Evolutionary conservation across 257 asterid genomes (phyloP), one percentile per base, ranked within the genome.

Genomic region (Solanum rostratum): DNA sequence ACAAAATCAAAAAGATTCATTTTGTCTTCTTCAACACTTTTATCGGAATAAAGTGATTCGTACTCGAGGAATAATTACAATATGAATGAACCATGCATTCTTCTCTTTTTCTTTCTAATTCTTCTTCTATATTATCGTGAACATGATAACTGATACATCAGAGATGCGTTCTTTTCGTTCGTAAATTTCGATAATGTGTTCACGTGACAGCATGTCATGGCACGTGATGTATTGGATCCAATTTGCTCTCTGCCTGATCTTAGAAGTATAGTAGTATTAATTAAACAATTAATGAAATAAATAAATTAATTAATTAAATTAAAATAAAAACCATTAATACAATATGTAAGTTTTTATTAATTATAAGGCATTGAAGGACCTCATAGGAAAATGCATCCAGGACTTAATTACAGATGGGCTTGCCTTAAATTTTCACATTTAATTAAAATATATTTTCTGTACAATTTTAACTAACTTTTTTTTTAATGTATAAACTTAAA

Each of bases 311-410:
- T 33, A 33, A 68, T 8, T 18, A 65, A 65, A 65, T 29, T 0
- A 63, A 27, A 14, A 27, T 10, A 37, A 69, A 68, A 74, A 24
- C 24, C 13, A 65, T 4, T 76, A 46, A 22, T 46, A 27, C 60
- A 74, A 16, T 52, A 46, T 74, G 81, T 74, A 76, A 49, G 39
- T 16, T 76, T 74, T 46, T 46, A 46, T 49, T 76, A 71, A 71
- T 41, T 37, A 24, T 24, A 37, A 46, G 53, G 85, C 76, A 87
- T 79, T 88, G 87, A 83, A 83, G 87, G 63, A 88, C 62, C 88
- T 71, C 87, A 88, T 80, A 52, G 85, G 85, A 80, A 85, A 85
- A 85, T 53, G 87, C 88, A 85, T n/a, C 88, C 20, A 16, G 50
- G 43, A 79, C 78, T 71, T 65, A 71, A 80, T 84, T 59, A 84